Percentiles rank a stretch among this genome's conserved stretches.
Conservation (phyloP, 2,329 filamentous ascomycete species). For the Alternaria burnsii region DNA sequence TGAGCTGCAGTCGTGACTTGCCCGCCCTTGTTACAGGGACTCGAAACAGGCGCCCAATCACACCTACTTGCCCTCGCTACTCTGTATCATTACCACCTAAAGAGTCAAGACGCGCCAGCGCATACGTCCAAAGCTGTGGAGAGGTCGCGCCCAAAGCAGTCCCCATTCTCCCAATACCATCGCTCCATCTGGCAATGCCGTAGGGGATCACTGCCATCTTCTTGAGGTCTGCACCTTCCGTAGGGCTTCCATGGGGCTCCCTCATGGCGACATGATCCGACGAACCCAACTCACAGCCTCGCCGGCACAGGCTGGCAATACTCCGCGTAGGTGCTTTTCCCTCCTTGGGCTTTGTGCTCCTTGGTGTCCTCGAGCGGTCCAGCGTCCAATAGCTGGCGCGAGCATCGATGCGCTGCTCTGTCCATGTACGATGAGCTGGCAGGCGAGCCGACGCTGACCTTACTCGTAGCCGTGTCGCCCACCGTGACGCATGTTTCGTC, state of each 20-base stretch:
- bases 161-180: constrained; percentile 26
- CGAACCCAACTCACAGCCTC: constrained; percentile 55
- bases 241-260: constrained; percentile 19
- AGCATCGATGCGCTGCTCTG: constrained; percentile 40
- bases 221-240: constrained; percentile 13
- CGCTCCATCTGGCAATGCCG: constrained; percentile 30
- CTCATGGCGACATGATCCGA: constrained; percentile 47
- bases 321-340: constrained; percentile 64
- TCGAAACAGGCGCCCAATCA: constrained; percentile 26
- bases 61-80: constrained; percentile 17
- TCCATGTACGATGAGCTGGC: constrained; percentile 53
- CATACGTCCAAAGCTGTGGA: constrained; percentile 27
- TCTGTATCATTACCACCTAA: constrained; percentile 18
- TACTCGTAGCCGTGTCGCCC: constrained; percentile 60
- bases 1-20: constrained; percentile 20
- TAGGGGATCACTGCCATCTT: constrained; percentile 19
- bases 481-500: constrained; percentile 61
- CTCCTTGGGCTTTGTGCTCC: neutral
- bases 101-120: constrained; percentile 32
- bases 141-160: constrained; percentile 29
- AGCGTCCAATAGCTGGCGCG: constrained; percentile 38
- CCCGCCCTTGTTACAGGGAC: constrained; percentile 10
- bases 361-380: constrained; percentile 13
- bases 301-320: constrained; percentile 64
- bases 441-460: constrained; percentile 44